Percentiles rank a stretch among this genome's conserved stretches.
phyloP scores from a whole-genome alignment of 1,284 basidiomycete genomes.

The Moesziomyces sp. region DNA sequence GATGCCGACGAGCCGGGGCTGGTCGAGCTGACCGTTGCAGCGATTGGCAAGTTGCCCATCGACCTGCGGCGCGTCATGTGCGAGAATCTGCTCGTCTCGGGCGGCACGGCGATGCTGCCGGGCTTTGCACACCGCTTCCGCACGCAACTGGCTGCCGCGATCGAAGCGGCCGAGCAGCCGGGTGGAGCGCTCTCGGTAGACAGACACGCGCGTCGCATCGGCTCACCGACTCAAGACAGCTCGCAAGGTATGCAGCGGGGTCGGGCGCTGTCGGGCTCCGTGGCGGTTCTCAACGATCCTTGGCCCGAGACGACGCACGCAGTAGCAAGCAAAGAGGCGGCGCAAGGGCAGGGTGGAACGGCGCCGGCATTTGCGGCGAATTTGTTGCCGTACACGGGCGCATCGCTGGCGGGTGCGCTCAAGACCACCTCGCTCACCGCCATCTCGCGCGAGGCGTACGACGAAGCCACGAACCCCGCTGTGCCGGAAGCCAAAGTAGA shows the following conservation, averaged over 20 bases:
- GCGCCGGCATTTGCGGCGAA: constrained; percentile 85
- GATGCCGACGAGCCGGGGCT: constrained; percentile 76
- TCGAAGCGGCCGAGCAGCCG: constrained; percentile 64
- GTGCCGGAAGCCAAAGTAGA: constrained; percentile 9
- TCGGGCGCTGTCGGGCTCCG: constrained; percentile 7
- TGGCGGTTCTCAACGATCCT: constrained; percentile 39
- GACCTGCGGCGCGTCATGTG: constrained; percentile 85
- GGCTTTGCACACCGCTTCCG: constrained; percentile 89
- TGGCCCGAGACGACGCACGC: constrained; percentile 21
- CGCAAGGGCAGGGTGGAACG: constrained; percentile 72
- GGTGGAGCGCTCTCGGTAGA: constrained; percentile 31
- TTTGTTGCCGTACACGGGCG: constrained; percentile 89
- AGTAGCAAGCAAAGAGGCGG: constrained; percentile 2
- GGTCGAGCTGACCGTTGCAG: constrained; percentile 81
- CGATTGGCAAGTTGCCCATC: constrained; percentile 74
- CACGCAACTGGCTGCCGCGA: constrained; percentile 76
- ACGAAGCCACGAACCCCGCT: constrained; percentile 23
- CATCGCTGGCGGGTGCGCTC: constrained; percentile 80
- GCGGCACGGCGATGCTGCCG: constrained; percentile 89
- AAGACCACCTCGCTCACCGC: constrained; percentile 36
- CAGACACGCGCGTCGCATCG: constrained; percentile 11
- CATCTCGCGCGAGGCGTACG: constrained; percentile 43
- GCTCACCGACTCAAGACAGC: not conserved
- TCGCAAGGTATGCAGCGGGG: not conserved
- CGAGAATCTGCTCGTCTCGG: constrained; percentile 82